Conservation (phyloP, 129 eudicot species). For the Smallanthus sonchifolius region DNA sequence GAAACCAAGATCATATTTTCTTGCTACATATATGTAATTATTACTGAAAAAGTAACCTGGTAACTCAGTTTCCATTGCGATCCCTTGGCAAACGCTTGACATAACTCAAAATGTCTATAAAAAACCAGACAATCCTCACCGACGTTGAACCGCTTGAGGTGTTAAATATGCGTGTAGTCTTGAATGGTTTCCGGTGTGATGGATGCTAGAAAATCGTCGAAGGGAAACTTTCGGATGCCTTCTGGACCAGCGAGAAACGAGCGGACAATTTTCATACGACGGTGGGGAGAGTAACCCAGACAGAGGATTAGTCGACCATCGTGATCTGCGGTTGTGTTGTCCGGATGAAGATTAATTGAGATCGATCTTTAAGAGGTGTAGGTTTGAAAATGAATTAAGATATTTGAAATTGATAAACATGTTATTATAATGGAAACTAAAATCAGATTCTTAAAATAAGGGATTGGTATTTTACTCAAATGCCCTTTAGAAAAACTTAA, state of each 20-base stretch:
- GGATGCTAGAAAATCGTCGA: slow-evolving; percentile 58
- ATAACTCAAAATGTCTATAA: slow-evolving; percentile 63
- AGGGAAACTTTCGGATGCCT: slow-evolving; percentile 67
- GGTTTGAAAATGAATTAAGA: too few relatives aligned
- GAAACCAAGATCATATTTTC: too few relatives aligned
- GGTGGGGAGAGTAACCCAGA: slow-evolving; percentile 70
- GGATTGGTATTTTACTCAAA: too few relatives aligned
- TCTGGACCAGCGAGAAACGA: slow-evolving; percentile 61
- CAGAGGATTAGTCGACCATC: slow-evolving; percentile 42
- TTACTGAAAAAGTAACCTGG: too few relatives aligned
- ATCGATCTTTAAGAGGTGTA: too few relatives aligned
- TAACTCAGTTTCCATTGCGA: slow-evolving; percentile 4
- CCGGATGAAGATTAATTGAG: too few relatives aligned
- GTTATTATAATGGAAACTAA: too few relatives aligned
- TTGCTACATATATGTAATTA: too few relatives aligned
- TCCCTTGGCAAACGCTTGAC: slow-evolving; percentile 88
- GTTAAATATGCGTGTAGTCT: slow-evolving; percentile 44
- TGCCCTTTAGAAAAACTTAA: too few relatives aligned
- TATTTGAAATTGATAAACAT: too few relatives aligned
- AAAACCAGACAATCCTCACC: slow-evolving; percentile 92
- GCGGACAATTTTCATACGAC: slow-evolving; percentile 65
- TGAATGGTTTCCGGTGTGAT: slow-evolving; percentile 51
- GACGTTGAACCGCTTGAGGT: slow-evolving; percentile 68
- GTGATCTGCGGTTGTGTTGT: neutral
- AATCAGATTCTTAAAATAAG: too few relatives aligned